Evolutionary conservation across 2,329 filamentous ascomycete genomes (phyloP).

Genomic region (Botryotinia narcissicola): DNA sequence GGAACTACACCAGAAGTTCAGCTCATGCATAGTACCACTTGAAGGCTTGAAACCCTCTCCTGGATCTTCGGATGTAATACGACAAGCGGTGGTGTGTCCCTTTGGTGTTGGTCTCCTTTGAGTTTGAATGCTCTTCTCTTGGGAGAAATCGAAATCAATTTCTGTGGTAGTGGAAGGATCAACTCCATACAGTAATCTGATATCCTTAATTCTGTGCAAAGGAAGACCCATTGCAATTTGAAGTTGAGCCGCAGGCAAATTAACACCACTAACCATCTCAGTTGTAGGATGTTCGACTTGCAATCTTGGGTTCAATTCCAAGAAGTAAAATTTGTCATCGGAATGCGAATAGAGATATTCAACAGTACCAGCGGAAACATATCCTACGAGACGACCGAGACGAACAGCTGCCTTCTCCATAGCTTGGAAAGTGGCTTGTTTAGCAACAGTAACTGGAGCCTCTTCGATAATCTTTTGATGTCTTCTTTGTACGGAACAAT

Average conservation of each 20-base stretch:
- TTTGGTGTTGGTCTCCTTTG: slow-evolving; percentile 91
- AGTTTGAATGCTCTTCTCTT: slow-evolving; percentile 74
- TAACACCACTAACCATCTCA: slow-evolving; percentile 98
- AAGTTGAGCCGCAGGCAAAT: slow-evolving; percentile 93
- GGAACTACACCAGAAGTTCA: slow-evolving; percentile 98
- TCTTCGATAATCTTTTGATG: slow-evolving; percentile 99
- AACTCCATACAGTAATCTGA: slow-evolving; percentile 91
- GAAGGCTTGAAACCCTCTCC: slow-evolving; percentile 99
- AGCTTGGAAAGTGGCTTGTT: slow-evolving; percentile 80
- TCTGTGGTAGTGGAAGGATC: slow-evolving; percentile 82
- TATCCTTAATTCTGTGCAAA: slow-evolving; percentile 91
- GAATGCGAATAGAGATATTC: slow-evolving; percentile 98
- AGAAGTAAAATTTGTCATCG: slow-evolving; percentile 99
- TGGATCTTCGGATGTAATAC: slow-evolving; percentile 98
- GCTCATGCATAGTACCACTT: slow-evolving; percentile 96
- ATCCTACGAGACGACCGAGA: slow-evolving; percentile 89
- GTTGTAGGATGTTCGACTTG: slow-evolving; percentile 99
- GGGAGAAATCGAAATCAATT: slow-evolving; percentile 96
- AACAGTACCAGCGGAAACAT: slow-evolving; percentile 97
- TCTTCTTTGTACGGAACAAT: slow-evolving; percentile 96
- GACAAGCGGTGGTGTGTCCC: slow-evolving; percentile 95
- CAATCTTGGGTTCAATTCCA: slow-evolving; percentile 97
- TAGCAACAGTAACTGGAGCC: slow-evolving; percentile 94
- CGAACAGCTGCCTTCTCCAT: slow-evolving; percentile 98
- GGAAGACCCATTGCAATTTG: slow-evolving; percentile 99